Conservation (phyloP, 1,284 basidiomycete genomes). For the Apiotrichum porosum region DNA sequence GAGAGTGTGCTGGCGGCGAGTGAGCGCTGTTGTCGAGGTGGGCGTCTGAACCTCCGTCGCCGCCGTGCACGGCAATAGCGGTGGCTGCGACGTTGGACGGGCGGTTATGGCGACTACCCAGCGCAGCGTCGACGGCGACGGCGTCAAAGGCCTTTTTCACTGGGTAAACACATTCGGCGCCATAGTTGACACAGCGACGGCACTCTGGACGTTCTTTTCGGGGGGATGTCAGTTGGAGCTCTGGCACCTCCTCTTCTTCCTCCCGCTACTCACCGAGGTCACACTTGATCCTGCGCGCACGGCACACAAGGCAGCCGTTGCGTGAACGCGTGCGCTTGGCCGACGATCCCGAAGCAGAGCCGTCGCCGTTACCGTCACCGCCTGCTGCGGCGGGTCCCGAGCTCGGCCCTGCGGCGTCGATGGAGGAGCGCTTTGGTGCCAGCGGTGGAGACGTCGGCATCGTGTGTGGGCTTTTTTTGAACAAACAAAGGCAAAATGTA, state of each 20-base stretch:
- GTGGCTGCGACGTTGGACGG: conserved; percentile 14
- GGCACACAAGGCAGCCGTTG: conserved; percentile 37
- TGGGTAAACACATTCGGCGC: conserved; percentile 36
- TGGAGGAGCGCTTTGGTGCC: no score
- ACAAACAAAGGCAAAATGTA: no score
- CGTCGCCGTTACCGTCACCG: not conserved
- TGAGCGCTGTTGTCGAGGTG: not conserved
- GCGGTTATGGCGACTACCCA: conserved; percentile 25
- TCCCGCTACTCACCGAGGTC: conserved; percentile 28
- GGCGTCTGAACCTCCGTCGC: not conserved
- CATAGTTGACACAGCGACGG: conserved; percentile 20
- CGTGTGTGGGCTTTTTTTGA: no score
- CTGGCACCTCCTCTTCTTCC: conserved; percentile 20
- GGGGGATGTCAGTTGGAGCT: conserved; percentile 2
- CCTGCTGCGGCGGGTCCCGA: not conserved
- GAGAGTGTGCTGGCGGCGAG: not conserved
- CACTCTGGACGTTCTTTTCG: conserved; percentile 5
- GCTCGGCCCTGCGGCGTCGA: not conserved
- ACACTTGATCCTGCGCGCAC: conserved; percentile 36
- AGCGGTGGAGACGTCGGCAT: no score
- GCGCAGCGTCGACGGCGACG: conserved; percentile 19
- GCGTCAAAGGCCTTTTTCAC: conserved; percentile 34
- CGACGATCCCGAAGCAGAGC: not conserved
- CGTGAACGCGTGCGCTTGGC: conserved; percentile 20
- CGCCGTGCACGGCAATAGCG: conserved; percentile 7